Conservation (phyloP, 306 rosid genomes). For the Pueraria montana region DNA sequence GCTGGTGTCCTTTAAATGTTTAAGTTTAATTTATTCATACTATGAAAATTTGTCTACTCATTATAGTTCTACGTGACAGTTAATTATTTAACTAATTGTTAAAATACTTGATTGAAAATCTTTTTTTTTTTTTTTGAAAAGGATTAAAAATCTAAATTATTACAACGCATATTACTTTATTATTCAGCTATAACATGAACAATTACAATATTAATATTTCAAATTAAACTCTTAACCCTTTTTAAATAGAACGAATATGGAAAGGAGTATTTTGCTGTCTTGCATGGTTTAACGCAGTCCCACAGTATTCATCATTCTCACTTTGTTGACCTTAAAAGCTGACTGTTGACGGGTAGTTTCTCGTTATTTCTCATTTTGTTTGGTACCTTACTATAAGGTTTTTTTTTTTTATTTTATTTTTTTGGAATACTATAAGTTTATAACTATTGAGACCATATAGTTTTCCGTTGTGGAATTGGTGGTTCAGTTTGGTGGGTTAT, state of each 20-base stretch:
- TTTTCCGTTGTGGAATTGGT: neutral
- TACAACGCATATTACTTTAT: neutral
- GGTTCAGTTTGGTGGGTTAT: conserved; percentile 9
- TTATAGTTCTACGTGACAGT: neutral
- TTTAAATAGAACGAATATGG: no score
- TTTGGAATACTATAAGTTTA: no score
- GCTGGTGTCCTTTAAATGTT: neutral
- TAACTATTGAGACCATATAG: no score
- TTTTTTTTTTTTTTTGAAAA: no score
- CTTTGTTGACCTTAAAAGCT: neutral
- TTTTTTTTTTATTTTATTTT: no score
- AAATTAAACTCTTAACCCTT: neutral
- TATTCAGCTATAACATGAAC: neutral
- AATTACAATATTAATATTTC: neutral
- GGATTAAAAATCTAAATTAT: no score
- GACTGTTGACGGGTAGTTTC: neutral
- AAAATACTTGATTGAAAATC: neutral
- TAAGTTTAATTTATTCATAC: neutral
- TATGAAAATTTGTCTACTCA: neutral
- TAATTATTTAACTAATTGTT: neutral
- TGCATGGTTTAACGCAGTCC: neutral
- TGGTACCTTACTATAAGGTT: neutral
- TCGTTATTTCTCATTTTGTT: neutral
- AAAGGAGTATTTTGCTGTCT: neutral
- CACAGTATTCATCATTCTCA: neutral